Conservation (phyloP, 78 protist genomes). For the Isochrysis galbana region DNA sequence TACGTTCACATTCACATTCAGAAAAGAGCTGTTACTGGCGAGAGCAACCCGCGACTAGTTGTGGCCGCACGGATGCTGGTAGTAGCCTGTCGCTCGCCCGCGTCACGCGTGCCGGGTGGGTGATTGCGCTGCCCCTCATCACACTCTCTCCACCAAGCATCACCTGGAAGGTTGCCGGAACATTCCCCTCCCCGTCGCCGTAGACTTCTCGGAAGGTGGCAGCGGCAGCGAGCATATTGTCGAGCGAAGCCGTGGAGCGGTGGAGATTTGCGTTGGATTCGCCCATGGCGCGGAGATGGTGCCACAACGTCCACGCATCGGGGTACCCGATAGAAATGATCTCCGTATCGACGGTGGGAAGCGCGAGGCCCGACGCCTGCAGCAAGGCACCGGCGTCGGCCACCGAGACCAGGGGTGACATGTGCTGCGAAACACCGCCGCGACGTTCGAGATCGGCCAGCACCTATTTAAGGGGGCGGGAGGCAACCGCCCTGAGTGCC, state of each 20-base stretch:
- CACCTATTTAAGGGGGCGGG: too few relatives aligned
- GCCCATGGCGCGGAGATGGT: constrained; percentile 11
- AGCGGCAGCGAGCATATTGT: constrained; percentile 58
- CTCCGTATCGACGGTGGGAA: constrained; percentile 19
- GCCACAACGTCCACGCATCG: not conserved
- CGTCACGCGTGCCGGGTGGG: too few relatives aligned
- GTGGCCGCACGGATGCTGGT: too few relatives aligned
- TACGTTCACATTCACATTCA: too few relatives aligned
- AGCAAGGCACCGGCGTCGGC: constrained; percentile 32
- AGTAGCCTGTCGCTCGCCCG: too few relatives aligned
- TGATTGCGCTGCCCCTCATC: too few relatives aligned
- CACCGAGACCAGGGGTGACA: constrained; percentile 6
- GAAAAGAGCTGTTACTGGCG: too few relatives aligned
- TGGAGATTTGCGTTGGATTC: not conserved
- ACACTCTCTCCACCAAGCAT: too few relatives aligned
- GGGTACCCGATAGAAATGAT: not conserved
- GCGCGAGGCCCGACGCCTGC: not conserved
- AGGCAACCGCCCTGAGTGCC: too few relatives aligned
- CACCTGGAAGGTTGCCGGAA: constrained; percentile 64
- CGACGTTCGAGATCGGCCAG: constrained; percentile 21
- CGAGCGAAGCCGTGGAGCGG: not conserved
- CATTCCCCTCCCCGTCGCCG: constrained; percentile 43
- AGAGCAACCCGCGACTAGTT: too few relatives aligned
- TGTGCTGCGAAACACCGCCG: constrained; percentile 22
- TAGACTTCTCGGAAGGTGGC: constrained; percentile 56